Conservation (phyloP, 2,329 filamentous ascomycete genomes). For the Coniochaeta sp. region DNA sequence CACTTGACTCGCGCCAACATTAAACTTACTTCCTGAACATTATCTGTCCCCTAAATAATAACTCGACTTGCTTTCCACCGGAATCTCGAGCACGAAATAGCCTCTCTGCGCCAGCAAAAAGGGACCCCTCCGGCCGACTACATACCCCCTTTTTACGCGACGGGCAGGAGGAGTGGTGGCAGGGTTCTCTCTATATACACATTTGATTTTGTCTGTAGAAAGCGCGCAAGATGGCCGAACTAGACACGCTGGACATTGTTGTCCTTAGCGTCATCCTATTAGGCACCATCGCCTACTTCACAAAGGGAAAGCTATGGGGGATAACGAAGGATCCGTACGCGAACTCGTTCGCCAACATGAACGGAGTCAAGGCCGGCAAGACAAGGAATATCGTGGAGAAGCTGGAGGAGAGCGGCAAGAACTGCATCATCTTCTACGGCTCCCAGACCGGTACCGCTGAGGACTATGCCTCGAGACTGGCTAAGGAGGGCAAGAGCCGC, state of each 20-base stretch:
- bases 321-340: slow-evolving; percentile 85
- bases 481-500: slow-evolving; percentile 94
- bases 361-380: slow-evolving; percentile 69
- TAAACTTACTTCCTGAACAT: neutral
- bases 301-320: slow-evolving; percentile 92
- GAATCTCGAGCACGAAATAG: neutral
- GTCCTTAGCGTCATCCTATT: slow-evolving; percentile 81
- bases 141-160: neutral
- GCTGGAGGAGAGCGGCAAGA: slow-evolving; percentile 92
- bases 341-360: slow-evolving; percentile 61
- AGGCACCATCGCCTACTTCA: slow-evolving; percentile 92
- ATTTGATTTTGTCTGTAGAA: neutral
- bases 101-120: neutral
- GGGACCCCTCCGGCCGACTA: neutral
- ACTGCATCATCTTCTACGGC: slow-evolving; percentile 97
- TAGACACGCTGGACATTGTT: slow-evolving; percentile 90
- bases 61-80: neutral
- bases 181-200: slow-evolving; percentile 15
- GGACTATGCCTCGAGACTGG: slow-evolving; percentile 91
- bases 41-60: slow-evolving; percentile 2
- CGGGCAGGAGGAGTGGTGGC: slow-evolving; percentile 1
- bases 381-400: slow-evolving; percentile 91
- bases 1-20: neutral
- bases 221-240: slow-evolving; percentile 70
- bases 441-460: slow-evolving; percentile 98